Evolutionary conservation across 306 rosid genomes (phyloP).

Genomic region (Begonia loranthoides): DNA sequence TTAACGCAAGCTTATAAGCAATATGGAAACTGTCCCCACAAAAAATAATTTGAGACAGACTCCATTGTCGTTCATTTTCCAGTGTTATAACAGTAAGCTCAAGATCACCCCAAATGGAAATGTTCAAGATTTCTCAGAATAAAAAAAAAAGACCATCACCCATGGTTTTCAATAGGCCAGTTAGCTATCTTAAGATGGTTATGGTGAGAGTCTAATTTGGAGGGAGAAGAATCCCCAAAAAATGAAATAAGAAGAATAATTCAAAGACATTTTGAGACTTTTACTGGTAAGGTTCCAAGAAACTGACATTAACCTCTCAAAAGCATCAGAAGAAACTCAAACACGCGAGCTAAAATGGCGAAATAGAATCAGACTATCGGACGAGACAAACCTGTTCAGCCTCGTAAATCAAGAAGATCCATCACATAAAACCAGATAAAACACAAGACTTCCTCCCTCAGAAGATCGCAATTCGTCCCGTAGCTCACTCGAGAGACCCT

Average conservation of each 20-base stretch:
- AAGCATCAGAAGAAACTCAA: not conserved
- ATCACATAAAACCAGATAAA: slow-evolving; percentile 14
- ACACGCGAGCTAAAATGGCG: not conserved
- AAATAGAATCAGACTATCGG: not conserved
- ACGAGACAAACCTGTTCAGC: slow-evolving; percentile 19
- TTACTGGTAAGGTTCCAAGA: not conserved
- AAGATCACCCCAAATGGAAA: no score
- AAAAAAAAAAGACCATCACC: no score
- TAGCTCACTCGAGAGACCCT: slow-evolving; percentile 8
- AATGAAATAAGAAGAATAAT: no score
- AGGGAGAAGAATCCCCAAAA: no score
- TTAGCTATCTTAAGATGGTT: no score
- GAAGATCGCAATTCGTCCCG: slow-evolving; percentile 2
- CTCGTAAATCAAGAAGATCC: slow-evolving; percentile 8
- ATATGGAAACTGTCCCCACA: no score
- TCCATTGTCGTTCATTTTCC: not conserved
- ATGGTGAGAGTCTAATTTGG: no score
- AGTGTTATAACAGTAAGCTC: no score
- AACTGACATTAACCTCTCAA: not conserved
- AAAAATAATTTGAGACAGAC: no score
- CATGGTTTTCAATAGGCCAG: no score
- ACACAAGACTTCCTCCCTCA: not conserved
- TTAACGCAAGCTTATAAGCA: not conserved
- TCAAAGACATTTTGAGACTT: not conserved
- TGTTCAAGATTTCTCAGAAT: no score